phyloP scores from a whole-genome alignment of 805 yeast species.

The Candida incommunis region DNA sequence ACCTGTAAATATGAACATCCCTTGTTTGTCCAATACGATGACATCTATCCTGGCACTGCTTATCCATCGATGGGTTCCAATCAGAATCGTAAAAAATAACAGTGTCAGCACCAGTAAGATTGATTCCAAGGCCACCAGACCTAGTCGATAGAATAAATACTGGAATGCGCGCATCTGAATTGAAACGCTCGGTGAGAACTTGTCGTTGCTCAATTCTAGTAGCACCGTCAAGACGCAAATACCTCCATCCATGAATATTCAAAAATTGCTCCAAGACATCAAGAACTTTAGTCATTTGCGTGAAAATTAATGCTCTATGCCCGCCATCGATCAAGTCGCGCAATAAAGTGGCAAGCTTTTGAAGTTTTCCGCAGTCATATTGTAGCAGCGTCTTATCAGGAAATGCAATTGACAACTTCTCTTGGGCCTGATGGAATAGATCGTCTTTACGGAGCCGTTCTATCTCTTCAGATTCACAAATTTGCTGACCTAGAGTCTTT shows the following conservation, averaged over 20 bases:
- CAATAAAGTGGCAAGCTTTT: conserved; percentile 60
- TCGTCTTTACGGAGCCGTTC: conserved; percentile 21
- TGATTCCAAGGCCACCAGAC: conserved; percentile 97
- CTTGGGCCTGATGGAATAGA: conserved; percentile 72
- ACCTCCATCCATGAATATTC: conserved; percentile 87
- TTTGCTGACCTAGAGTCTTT: conserved; percentile 11
- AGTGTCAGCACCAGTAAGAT: conserved; percentile 96
- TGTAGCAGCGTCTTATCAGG: conserved; percentile 89
- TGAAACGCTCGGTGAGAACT: conserved; percentile 81
- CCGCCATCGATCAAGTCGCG: conserved; percentile 73
- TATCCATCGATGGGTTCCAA: conserved; percentile 99
- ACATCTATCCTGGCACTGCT: conserved; percentile 97
- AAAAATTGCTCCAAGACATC: conserved; percentile 87
- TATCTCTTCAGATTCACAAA: conserved; percentile 5
- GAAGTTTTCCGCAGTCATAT: conserved; percentile 95
- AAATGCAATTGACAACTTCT: conserved; percentile 80
- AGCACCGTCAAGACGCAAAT: conserved; percentile 93
- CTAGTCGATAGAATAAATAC: conserved; percentile 88
- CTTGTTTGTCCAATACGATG: conserved; percentile 98
- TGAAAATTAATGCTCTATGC: conserved; percentile 87
- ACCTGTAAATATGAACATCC: conserved; percentile 93
- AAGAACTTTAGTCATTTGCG: conserved; percentile 95
- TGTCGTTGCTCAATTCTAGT: conserved; percentile 97
- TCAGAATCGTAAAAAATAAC: conserved; percentile 97
- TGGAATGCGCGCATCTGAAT: conserved; percentile 70